phyloP scores from a whole-genome alignment of 2,329 filamentous ascomycete genomes.

The Samsoniella hepiali region DNA sequence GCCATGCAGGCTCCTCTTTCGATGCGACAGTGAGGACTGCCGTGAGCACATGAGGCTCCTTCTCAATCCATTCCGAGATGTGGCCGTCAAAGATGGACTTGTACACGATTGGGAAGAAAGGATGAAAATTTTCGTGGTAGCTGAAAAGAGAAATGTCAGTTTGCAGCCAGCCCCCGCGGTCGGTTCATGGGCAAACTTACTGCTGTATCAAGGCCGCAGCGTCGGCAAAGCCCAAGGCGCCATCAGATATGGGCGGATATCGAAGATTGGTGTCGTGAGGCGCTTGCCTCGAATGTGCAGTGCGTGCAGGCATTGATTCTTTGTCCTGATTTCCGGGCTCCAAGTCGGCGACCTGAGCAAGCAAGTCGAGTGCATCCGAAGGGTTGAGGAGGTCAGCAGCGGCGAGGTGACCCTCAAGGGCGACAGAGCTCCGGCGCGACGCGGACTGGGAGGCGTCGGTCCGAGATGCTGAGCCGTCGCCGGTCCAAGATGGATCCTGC shows the following conservation, averaged over 20 bases:
- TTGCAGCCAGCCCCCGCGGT: background rate
- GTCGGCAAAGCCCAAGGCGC: constrained; percentile 29
- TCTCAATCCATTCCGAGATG: constrained; percentile 53
- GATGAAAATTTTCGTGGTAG: constrained; percentile 64
- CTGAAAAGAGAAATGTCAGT: constrained; percentile 30
- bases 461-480: constrained; percentile 13
- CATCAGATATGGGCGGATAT: constrained; percentile 35
- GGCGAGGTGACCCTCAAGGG: constrained; percentile 39
- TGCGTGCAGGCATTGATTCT: constrained; percentile 16
- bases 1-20: constrained; percentile 64
- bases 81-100: constrained; percentile 53
- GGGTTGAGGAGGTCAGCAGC: constrained; percentile 40
- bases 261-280: constrained; percentile 12
- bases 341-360: constrained; percentile 41
- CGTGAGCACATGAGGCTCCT: constrained; percentile 65
- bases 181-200: constrained; percentile 20
- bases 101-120: constrained; percentile 67
- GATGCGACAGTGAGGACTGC: constrained; percentile 69
- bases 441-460: constrained; percentile 18
- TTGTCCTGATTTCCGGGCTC: constrained; percentile 27
- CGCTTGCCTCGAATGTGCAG: constrained; percentile 17
- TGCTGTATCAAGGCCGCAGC: constrained; percentile 28
- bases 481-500: constrained; percentile 15
- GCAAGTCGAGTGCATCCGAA: constrained; percentile 39
- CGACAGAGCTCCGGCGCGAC: constrained; percentile 19